Evolutionary conservation across 23 red algal species (phyloP), one percentile per base, ranked within the genome.

Genomic region (Gracilaria caudata): DNA sequence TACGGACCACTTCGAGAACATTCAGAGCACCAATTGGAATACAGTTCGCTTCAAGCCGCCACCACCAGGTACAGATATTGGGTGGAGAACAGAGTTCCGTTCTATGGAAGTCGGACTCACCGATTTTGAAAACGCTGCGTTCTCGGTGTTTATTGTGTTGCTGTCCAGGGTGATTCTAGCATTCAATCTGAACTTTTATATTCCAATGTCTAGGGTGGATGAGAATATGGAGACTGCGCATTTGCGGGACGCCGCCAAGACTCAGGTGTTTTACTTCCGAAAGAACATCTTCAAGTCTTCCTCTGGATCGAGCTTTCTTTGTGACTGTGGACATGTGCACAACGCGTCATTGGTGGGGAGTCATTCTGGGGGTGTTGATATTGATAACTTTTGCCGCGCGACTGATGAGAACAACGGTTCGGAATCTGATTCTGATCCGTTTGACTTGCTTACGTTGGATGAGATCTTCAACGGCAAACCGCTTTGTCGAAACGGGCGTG

Each of bases 121-220:
- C n/a, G 97, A 99, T 39, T 99, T 99, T 93, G 97, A 99, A 49
- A 99, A 99, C 51, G 97, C 97, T 13, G 97, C 97, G 32, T 95
- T 99, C 70, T 89, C 90, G 24, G 94, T 99, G 66, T 99, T 99
- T 75, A 95, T 86, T 14, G 93, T 99, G 70, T 71, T 99, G 73
- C 73, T 95, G 20, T 99, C 97, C 30, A 77, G 97, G n/a, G 88
- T 94, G 0, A 99, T 99, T 55, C 60, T 99, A 11, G 97, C 97
- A 13, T 99, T 95, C 68, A 92, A 92, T 73, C 91, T 99, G 45
- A 95, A 99, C 71, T 90, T 99, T 35, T 99, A 99, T 88, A 93
- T 99, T 57, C 97, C 97, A 1, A 95, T 99, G 68, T 95, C 93
- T 7, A 77, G 68, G 26, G 90, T 95, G 38, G 97, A 99, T 79